Base-by-base conservation (phyloP, 306 rosid genomes). In the Lathyrus tuberosus region DNA sequence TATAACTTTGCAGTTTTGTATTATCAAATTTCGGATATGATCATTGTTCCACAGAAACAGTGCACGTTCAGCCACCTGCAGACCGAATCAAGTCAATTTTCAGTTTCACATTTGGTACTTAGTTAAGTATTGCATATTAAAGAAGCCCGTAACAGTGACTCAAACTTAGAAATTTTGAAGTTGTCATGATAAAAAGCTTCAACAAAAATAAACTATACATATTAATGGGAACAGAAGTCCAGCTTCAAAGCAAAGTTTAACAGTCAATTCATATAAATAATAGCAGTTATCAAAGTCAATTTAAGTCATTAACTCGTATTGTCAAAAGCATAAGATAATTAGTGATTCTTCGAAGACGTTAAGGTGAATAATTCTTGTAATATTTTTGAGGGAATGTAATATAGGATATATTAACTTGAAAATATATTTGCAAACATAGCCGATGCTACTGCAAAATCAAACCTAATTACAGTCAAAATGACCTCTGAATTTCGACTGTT, bases 41-140 rank as follows among this genome's bases (percentile, higher is more conserved):
- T 87, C 92, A 0, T 82, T 84, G 80, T 87, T 87, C 92, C 85
- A 87, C 74, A 87, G 70, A 72, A 87, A 84, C 67, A 87, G 70
- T 49, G 89, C 80, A 11, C 92, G 86, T 64, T 87, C 89, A 10
- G 92, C 89, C 11, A 84, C 92, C 92, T 87, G 84, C 57, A 76
- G 52, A 22, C 9, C 18, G 46, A 78, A 76, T 56, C 67, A 35
- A 71, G 65, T 49, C 65, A n/a, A 46, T 18, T 33, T 54, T 24
- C 65, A 79, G 53, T 43, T 15, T 24, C 38, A 40, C 17, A 68
- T 26, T 64, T 47, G 20, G 53, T 10, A 43, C 48, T 37, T 66
- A 10, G 2, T 66, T 3, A 28, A 43, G 24, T 51, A 9, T 61
- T 28, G 64, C 35, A 59, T 28, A 13, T n/a, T 24, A 62, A 62